These are phyloP conservation scores for Sporisorium exsertum DNA, from an alignment of 1,284 basidiomycete genomes.

Conservation along the genomic window DNA sequence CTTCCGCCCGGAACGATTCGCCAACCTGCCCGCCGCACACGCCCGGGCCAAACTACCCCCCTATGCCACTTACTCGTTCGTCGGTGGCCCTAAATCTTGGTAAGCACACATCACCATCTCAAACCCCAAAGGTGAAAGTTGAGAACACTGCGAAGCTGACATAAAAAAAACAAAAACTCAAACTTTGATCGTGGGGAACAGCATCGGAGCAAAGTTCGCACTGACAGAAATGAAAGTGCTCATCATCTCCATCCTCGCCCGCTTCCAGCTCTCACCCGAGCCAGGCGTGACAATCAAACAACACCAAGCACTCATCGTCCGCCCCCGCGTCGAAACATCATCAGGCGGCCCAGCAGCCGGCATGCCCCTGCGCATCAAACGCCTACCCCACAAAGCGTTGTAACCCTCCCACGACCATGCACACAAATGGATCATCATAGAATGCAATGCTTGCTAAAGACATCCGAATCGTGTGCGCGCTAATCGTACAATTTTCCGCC, in stretches of 20 bases:
- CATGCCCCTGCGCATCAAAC: constrained; percentile 44
- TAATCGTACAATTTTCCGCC: neutral
- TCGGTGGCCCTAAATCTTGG: constrained; percentile 54
- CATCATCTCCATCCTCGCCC: constrained; percentile 31
- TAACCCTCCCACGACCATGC: too few species aligned
- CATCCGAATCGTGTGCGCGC: neutral
- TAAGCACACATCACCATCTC: too few species aligned
- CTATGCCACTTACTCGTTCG: constrained; percentile 43
- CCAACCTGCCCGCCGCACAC: constrained; percentile 43
- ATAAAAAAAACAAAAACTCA: neutral
- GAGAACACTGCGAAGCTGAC: neutral
- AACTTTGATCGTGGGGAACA: neutral
- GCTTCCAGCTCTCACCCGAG: constrained; percentile 37
- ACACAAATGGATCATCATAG: neutral
- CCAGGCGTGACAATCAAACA: constrained; percentile 30
- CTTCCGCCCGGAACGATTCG: constrained; percentile 63
- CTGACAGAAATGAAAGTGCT: constrained; percentile 55
- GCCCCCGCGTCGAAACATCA: constrained; percentile 33
- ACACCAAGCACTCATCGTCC: constrained; percentile 49
- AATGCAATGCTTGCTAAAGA: neutral
- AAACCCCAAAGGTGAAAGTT: neutral
- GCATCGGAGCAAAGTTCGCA: constrained; percentile 53
- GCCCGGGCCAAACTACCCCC: constrained; percentile 47
- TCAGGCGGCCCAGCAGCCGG: constrained; percentile 13
- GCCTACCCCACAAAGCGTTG: constrained; percentile 2